phyloP scores from a whole-genome alignment of 2,329 filamentous ascomycete genomes.

The Aspergillus calidoustus region DNA sequence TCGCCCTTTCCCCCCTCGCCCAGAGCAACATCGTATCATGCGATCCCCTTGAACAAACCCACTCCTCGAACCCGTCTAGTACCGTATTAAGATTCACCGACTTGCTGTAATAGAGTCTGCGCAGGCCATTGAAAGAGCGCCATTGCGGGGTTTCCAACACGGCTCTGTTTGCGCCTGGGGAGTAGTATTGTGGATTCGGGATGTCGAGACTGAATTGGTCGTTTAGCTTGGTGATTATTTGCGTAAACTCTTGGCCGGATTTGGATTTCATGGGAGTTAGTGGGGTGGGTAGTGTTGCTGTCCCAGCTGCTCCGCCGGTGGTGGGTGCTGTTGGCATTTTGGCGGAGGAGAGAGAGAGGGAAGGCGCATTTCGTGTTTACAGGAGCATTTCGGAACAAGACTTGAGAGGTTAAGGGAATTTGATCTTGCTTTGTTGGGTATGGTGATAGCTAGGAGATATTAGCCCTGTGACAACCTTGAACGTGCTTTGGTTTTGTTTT shows the following conservation, averaged over 20 bases:
- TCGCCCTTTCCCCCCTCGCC: conserved; percentile 16
- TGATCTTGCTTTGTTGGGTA: neutral
- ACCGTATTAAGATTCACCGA: conserved; percentile 28
- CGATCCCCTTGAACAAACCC: conserved; percentile 34
- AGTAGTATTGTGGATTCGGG: conserved; percentile 29
- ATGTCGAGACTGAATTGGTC: conserved; percentile 40
- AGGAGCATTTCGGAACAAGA: neutral
- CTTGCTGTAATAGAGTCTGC: conserved; percentile 36
- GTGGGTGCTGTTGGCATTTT: neutral
- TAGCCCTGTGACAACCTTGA: neutral
- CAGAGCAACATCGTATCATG: conserved; percentile 28
- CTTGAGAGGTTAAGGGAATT: neutral
- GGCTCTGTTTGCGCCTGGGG: conserved; percentile 20
- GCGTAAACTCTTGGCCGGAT: conserved; percentile 29
- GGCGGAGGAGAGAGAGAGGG: neutral
- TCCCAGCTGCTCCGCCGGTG: conserved; percentile 49
- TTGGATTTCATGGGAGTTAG: conserved; percentile 31
- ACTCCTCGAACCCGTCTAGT: conserved; percentile 39
- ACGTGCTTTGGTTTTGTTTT: neutral
- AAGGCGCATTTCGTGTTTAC: neutral
- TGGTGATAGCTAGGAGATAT: neutral
- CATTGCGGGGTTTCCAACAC: conserved; percentile 24
- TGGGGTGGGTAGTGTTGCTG: conserved; percentile 61
- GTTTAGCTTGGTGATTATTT: conserved; percentile 41
- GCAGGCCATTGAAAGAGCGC: conserved; percentile 34